Evolutionary conservation across 2,329 filamentous ascomycete genomes (phyloP).

Genomic region (Penicillium sp.): DNA sequence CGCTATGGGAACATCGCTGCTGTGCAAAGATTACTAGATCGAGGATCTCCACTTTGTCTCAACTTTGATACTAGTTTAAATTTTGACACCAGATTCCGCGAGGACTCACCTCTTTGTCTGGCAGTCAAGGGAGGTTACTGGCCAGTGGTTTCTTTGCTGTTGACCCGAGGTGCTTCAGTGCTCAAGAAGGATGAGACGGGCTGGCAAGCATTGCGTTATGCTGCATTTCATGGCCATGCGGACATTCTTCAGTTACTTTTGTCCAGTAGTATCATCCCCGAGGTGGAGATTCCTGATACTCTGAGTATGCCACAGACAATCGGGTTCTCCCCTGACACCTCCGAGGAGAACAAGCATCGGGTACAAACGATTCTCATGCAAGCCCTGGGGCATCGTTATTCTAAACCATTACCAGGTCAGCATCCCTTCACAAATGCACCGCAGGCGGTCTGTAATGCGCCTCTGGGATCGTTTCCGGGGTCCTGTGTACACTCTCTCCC

Average conservation of each 20-base stretch:
- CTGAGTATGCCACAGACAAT: conserved; percentile 17
- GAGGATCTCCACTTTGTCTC: conserved; percentile 27
- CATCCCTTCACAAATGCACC: no score
- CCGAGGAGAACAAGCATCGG: conserved; percentile 18
- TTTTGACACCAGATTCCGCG: conserved; percentile 21
- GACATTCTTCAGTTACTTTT: conserved; percentile 33
- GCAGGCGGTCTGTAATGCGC: no score
- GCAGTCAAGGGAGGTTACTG: conserved; percentile 34
- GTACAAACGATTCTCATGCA: conserved; percentile 18
- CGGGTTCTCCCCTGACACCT: conserved; percentile 24
- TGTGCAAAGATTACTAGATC: conserved; percentile 32
- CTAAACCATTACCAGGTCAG: not conserved
- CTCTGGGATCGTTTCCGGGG: no score
- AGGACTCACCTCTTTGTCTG: conserved; percentile 38
- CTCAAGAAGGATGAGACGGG: conserved; percentile 33
- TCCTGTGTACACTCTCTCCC: no score
- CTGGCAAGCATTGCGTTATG: conserved; percentile 37
- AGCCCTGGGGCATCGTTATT: not conserved
- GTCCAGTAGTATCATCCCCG: conserved; percentile 14
- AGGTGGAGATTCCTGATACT: conserved; percentile 13
- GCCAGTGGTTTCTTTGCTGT: conserved; percentile 28
- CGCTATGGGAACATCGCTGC: conserved; percentile 31
- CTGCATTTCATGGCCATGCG: conserved; percentile 35
- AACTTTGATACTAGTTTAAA: conserved; percentile 21
- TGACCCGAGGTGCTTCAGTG: conserved; percentile 32